Evolutionary conservation across 352 stramenopile genomes (phyloP).

Genomic region (Pythium periplocum): DNA sequence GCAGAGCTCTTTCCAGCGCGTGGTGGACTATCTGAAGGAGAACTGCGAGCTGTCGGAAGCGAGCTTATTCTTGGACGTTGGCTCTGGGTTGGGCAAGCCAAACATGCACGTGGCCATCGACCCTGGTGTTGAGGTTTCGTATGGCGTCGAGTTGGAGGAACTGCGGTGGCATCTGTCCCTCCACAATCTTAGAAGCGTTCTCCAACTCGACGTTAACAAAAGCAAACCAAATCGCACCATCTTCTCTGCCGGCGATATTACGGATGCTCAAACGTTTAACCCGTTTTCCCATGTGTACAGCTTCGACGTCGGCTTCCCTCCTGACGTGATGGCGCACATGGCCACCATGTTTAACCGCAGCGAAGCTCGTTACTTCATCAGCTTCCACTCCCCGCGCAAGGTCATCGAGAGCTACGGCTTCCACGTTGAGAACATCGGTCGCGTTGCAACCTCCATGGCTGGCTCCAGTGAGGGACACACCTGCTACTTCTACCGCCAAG

Average conservation of each 20-base stretch:
- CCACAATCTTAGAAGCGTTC: slow-evolving; percentile 88
- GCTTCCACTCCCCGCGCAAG: slow-evolving; percentile 90
- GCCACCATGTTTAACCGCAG: slow-evolving; percentile 92
- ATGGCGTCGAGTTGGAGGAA: slow-evolving; percentile 95
- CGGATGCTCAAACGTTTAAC: slow-evolving; percentile 90
- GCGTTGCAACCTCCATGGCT: slow-evolving; percentile 91
- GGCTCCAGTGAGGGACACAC: slow-evolving; percentile 95
- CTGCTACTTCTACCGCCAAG: slow-evolving; percentile 94
- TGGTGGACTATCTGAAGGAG: slow-evolving; percentile 93
- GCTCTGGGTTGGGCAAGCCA: slow-evolving; percentile 95
- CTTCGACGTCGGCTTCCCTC: slow-evolving; percentile 98
- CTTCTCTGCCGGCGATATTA: slow-evolving; percentile 95
- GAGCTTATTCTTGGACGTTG: slow-evolving; percentile 96
- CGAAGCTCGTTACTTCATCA: slow-evolving; percentile 90
- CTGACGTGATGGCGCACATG: slow-evolving; percentile 90
- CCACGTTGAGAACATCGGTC: slow-evolving; percentile 85
- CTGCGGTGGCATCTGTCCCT: slow-evolving; percentile 93
- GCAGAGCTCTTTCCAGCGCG: slow-evolving; percentile 94
- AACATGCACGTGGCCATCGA: slow-evolving; percentile 97
- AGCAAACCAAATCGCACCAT: slow-evolving; percentile 63
- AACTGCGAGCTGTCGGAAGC: slow-evolving; percentile 84
- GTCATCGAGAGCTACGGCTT: slow-evolving; percentile 94
- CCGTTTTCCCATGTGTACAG: slow-evolving; percentile 99
- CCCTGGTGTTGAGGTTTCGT: slow-evolving; percentile 93
- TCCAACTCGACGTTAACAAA: slow-evolving; percentile 63